Evolutionary conservation across 129 eudicot species (phyloP).

Genomic region (Scalesia atractyloides): DNA sequence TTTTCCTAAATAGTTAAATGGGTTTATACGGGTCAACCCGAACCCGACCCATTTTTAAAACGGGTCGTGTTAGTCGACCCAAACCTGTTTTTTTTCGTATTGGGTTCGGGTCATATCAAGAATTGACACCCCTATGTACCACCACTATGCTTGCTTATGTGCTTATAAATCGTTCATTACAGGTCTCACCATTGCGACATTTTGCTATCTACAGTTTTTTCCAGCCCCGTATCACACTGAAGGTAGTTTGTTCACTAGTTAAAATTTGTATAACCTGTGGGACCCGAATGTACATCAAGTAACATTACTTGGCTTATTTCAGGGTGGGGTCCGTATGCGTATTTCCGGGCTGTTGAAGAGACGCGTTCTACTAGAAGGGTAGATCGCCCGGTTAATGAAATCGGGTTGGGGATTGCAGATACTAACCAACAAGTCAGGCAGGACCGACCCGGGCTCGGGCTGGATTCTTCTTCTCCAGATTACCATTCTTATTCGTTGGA

Average conservation of each 20-base stretch:
- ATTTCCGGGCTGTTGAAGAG: slow-evolving; percentile 69
- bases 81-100: too few relatives aligned
- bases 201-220: slow-evolving; percentile 83
- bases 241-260: slow-evolving; percentile 31
- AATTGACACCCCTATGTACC: neutral
- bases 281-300: neutral
- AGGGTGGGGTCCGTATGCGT: slow-evolving; percentile 93
- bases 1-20: too few relatives aligned
- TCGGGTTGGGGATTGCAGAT: slow-evolving; percentile 21
- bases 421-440: slow-evolving; percentile 24
- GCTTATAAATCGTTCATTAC: neutral
- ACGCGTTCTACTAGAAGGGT: slow-evolving; percentile 32
- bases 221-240: slow-evolving; percentile 76
- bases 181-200: slow-evolving; percentile 64
- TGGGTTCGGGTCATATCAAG: too few relatives aligned
- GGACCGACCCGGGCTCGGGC: slow-evolving; percentile 13
- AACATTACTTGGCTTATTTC: slow-evolving; percentile 13
- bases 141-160: neutral
- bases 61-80: too few relatives aligned
- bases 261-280: neutral
- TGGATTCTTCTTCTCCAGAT: slow-evolving; percentile 19
- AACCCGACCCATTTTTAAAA: neutral
- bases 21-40: neutral
- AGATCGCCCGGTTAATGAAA: slow-evolving; percentile 22
- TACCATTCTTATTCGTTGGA: slow-evolving; percentile 34